Conservation (phyloP, 768 basidiomycete genomes). For the Boletellus sp. region DNA sequence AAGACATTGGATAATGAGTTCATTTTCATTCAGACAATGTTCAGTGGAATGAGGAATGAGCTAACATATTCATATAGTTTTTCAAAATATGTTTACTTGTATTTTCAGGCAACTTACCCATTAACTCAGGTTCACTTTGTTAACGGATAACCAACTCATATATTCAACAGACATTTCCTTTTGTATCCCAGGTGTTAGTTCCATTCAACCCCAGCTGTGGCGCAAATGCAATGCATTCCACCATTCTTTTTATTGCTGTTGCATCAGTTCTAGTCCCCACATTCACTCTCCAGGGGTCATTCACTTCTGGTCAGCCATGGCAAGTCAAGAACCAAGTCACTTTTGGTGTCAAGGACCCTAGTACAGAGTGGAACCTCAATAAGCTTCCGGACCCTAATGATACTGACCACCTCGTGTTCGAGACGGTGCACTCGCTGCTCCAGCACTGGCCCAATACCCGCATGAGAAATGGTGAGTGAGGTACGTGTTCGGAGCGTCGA, state of each 20-base stretch:
- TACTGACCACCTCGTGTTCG: not conserved
- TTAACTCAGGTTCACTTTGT: too few relatives aligned
- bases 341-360: not conserved
- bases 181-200: too few relatives aligned
- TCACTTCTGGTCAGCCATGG: not conserved
- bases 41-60: too few relatives aligned
- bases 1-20: too few relatives aligned
- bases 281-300: not conserved
- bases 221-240: too few relatives aligned
- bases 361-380: not conserved
- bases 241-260: not conserved
- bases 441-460: not conserved
- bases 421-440: not conserved
- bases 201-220: too few relatives aligned
- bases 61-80: too few relatives aligned
- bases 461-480: not conserved
- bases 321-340: not conserved
- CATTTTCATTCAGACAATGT: too few relatives aligned
- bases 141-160: too few relatives aligned
- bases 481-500: not conserved
- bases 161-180: too few relatives aligned
- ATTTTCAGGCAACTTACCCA: too few relatives aligned
- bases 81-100: too few relatives aligned
- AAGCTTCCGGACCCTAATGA: not conserved
- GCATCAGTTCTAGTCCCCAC: not conserved